Evolutionary conservation across 495 filamentous ascomycete species (phyloP), one percentile per base, ranked within the genome.

Genomic region (Beverwykella pulmonaria): DNA sequence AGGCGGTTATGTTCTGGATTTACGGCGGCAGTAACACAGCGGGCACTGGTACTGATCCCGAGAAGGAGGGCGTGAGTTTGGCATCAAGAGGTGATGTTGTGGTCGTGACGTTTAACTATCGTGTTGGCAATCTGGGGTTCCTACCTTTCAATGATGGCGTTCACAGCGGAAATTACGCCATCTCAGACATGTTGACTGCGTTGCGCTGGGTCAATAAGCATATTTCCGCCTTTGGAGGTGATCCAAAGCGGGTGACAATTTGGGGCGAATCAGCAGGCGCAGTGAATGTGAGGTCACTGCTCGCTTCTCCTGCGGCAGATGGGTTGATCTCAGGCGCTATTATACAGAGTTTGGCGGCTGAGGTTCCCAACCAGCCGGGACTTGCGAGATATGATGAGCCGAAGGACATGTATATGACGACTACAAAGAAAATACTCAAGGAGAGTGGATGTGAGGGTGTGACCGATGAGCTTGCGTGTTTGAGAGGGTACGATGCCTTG

Each of bases 191-290:
- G 15, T 50, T 70, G 30, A 59, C 70, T 46, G 67, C 49, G 46
- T 49, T 54, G 66, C 58, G 64, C 59, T 74, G 71, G 71, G 65
- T 65, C 20, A 61, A 67, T 15, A 67, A 67, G 39, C 61, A 74
- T 49, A 74, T 74, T 36, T 27, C 41, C 1, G 47, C 48, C 8
- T 74, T 74, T 62, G 71, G 71, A 23, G 71, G 71, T n/a, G 66
- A 74, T 46, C 71, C 71, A 1, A 53, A 54, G 14, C 60, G 69
- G 9, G 62, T 74, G 9, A 63, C 39, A 23, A 73, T 76, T 53
- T 78, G 69, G 75, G 80, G 72, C 32, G 74, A 67, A 58, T 73
- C 73, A 23, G 83, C 84, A 19, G 83, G 85, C 15, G 85, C 75
- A 26, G 82, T 8, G 25, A 15, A 7, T 17, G 68, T 76, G 0